Base-by-base conservation (phyloP, 2,329 filamentous ascomycete species). In the Didymella keratinophila region DNA sequence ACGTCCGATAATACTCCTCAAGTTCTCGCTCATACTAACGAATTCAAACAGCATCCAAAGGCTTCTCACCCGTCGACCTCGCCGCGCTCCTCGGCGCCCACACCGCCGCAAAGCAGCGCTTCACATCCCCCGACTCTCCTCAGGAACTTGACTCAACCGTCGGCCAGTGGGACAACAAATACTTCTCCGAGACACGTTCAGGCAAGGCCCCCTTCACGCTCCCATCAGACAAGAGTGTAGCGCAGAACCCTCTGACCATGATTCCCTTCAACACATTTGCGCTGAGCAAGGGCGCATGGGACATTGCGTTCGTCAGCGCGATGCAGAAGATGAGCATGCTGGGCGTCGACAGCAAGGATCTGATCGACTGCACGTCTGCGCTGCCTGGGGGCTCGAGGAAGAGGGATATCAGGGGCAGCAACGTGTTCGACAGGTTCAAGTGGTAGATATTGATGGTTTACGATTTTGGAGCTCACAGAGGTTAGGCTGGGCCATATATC, bases 61-160 rank as follows among this genome's bases (percentile, higher is more conserved):
- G 75, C 27, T 77, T 78, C 64, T 63, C 67, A 3, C 66, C 73
- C 20, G 63, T 56, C 16, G 76, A 78, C 41, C 73, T 79, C n/a
- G 72, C 73, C 7, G 76, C 76, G 16, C 66, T 78, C 6, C 63
- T 78, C 42, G 77, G 77, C 32, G 75, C 76, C 5, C 77, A 78
- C 62, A 72, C 68, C 2, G 55, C 74, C 3, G 72, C 72, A 1
- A 74, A 69, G 30, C 74, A 78, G 52, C 68, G 68, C 51, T 23
- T 41, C 52, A 59, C 60, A 18, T 65, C 72, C 25, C 70, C 72
- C 4, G 63, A 72, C 3, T 37, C 56, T 11, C 65, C 66, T 0
- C 70, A 71, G 1, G 65, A 70, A 11, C 63, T 77, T 23, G 76
- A 78, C 62, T 69, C 71, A 1, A 77, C 75, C 1, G 71, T 72